Base-by-base conservation (phyloP, 192 early-diverging fungal genomes). In the Podila clonocystis region DNA sequence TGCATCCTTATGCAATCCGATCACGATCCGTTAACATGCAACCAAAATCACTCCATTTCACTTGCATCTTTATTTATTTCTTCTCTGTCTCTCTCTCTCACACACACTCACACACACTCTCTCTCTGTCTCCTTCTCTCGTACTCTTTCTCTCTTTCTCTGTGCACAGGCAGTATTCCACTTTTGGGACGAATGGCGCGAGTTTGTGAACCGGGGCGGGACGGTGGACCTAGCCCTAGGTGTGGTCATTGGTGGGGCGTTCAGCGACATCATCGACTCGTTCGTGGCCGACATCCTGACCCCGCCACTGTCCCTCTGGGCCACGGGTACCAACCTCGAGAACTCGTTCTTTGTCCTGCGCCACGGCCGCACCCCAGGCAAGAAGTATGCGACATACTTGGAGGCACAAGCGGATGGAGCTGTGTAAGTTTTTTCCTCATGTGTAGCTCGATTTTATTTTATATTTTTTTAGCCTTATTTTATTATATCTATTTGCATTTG, bases 371-470 rank as follows among this genome's bases (percentile, higher is more conserved):
- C 69, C 2, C 69, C 64, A 1, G 62, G 28, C 15, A 72, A 49
- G 29, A 33, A 30, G 0, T 84, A 84, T 48, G 29, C 45, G 28
- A 84, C 83, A 2, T 75, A 74, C n/a, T 36, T 61, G 34, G 83
- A 84, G 50, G 83, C 83, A 36, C 83, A 84, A 50, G 77, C 70
- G 12, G 83, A 84, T 62, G 83, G 83, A 28, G 83, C 83, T 5
- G 83, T 84, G 75, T 78, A 78, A 72, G 63, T 7, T 41, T 60
- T 50, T 20, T 48, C 3, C 31, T 12, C 24, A 62, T 65, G 52
- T 33, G 4, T 33, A 49, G 50, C n/a, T n/a, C n/a, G n/a, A n/a
- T n/a, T n/a, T n/a, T n/a, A n/a, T n/a, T n/a, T n/a, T n/a, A n/a
- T n/a, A n/a, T n/a, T n/a, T n/a, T n/a, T n/a, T n/a, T n/a, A n/a